Base-by-base conservation (phyloP, 2,329 filamentous ascomycete genomes). In the Aspergillus sp. region DNA sequence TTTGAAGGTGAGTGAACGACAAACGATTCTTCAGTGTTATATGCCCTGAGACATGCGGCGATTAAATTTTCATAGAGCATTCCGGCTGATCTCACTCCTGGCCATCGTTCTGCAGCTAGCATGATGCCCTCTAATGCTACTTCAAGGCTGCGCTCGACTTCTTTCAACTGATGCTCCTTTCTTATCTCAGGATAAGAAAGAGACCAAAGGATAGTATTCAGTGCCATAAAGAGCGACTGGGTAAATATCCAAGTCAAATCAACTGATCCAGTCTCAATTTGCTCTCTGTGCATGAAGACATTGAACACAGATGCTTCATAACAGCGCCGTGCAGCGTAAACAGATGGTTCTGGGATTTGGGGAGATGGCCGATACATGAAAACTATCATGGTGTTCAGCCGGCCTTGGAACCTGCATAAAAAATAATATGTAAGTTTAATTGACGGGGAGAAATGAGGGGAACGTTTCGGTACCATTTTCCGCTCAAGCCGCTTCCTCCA, bases 231-330 rank as follows among this genome's bases (percentile, higher is more conserved):
- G 41, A 98, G 83, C 19, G 89, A 87, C 58, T 96, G 84, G 1
- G 96, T 86, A 69, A 96, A 96, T 44, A 96, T 88, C 93, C 93
- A 98, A 1, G 93, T 97, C 59, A 97, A 82, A 69, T 97, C 93
- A 11, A 95, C 86, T 21, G 87, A 87, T 14, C 84, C 83, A 15
- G 84, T 87, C 63, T 88, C 84, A 69, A 96, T 89, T 73, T 96
- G 92, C 67, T 89, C 87, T 69, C 86, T 86, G 45, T 92, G 89
- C 70, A 93, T 86, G 63, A 88, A 83, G 66, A 97, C 90, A 69
- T 96, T 93, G 73, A 87, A 90, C 11, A 87, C 82, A 47, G 91
- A 88, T 41, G 91, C 92, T 46, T 95, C 87, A 68, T 90, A 97
- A 71, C 93, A 98, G 64, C 87, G 88, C 33, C 84, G 78, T 1